Evolutionary conservation across 1,284 basidiomycete species (phyloP).

Genomic region (Austroboletus novae-zelandiae): DNA sequence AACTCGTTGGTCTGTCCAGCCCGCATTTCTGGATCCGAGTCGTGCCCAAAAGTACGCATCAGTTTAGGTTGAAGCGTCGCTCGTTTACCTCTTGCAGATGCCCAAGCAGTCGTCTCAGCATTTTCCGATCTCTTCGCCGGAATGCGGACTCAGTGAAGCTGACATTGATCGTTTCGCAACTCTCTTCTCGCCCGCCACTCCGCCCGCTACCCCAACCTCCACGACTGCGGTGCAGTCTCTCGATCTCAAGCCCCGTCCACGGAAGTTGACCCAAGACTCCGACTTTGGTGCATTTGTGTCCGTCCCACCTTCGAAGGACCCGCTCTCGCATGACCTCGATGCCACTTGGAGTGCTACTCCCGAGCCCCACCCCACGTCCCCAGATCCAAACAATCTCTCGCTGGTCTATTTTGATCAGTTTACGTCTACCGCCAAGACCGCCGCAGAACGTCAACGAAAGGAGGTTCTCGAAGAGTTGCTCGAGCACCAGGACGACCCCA

Average conservation of each 20-base stretch:
- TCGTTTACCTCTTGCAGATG: too few relatives aligned
- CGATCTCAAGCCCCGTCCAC: slow-evolving; percentile 7
- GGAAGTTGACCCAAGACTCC: slow-evolving; percentile 34
- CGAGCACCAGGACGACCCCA: slow-evolving; percentile 62
- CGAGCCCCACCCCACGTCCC: neutral
- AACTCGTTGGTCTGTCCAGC: too few relatives aligned
- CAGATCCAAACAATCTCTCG: slow-evolving; percentile 24
- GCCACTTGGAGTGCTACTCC: neutral
- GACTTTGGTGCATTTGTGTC: slow-evolving; percentile 72
- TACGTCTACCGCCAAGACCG: slow-evolving; percentile 49
- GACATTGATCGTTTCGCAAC: slow-evolving; percentile 43
- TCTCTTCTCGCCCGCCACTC: slow-evolving; percentile 45
- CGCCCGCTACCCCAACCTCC: slow-evolving; percentile 37
- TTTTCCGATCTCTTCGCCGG: too few relatives aligned
- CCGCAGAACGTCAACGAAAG: slow-evolving; percentile 49
- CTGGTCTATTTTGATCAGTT: slow-evolving; percentile 60
- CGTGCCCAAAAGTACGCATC: too few relatives aligned
- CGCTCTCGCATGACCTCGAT: slow-evolving; percentile 35
- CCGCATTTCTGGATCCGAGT: too few relatives aligned
- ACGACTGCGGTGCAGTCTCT: slow-evolving; percentile 2
- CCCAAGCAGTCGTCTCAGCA: too few relatives aligned
- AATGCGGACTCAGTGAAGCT: slow-evolving; percentile 13
- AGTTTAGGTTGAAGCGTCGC: too few relatives aligned
- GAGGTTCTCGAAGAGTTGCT: slow-evolving; percentile 62
- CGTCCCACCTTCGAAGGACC: slow-evolving; percentile 58